Evolutionary conservation across 1,139 yeast species (phyloP).

Genomic region (Magnusiomyces sp.): DNA sequence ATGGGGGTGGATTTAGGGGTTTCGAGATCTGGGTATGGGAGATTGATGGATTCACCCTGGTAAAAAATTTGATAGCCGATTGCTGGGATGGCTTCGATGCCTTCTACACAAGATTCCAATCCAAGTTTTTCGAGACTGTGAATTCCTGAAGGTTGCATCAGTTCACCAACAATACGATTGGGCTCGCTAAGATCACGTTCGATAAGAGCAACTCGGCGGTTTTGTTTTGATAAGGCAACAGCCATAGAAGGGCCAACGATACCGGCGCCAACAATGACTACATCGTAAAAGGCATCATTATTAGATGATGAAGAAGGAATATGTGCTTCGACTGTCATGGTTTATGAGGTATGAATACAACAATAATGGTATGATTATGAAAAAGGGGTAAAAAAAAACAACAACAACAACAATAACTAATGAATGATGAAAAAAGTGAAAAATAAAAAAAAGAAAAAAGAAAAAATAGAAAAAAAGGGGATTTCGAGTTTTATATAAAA

Average conservation of each 20-base stretch:
- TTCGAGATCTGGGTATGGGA: slow-evolving; percentile 54
- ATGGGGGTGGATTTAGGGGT: background rate
- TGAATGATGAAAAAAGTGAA: too few relatives aligned
- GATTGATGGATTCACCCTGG: slow-evolving; percentile 44
- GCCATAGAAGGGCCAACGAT: slow-evolving; percentile 94
- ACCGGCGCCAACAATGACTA: slow-evolving; percentile 84
- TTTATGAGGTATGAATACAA: too few relatives aligned
- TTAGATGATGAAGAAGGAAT: too few relatives aligned
- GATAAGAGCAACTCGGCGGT: slow-evolving; percentile 51
- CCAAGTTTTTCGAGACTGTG: slow-evolving; percentile 76
- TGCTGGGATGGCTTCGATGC: slow-evolving; percentile 71
- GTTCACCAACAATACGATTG: slow-evolving; percentile 93
- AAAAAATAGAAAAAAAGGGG: too few relatives aligned
- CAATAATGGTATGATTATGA: too few relatives aligned
- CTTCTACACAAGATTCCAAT: slow-evolving; percentile 67
- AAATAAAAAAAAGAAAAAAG: too few relatives aligned
- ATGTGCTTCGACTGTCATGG: too few relatives aligned
- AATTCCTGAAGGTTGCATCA: slow-evolving; percentile 92
- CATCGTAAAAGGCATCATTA: too few relatives aligned
- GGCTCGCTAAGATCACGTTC: slow-evolving; percentile 92
- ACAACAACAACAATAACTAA: too few relatives aligned
- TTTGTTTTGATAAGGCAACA: slow-evolving; percentile 82
- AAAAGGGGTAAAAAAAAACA: too few relatives aligned
- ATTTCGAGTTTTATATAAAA: too few relatives aligned
- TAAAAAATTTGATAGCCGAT: slow-evolving; percentile 76